Percentiles rank a stretch among this genome's conserved stretches.
These are phyloP conservation scores for Dissophora ornata DNA, from an alignment of 192 early-diverging fungal species.

Conservation along the genomic window DNA sequence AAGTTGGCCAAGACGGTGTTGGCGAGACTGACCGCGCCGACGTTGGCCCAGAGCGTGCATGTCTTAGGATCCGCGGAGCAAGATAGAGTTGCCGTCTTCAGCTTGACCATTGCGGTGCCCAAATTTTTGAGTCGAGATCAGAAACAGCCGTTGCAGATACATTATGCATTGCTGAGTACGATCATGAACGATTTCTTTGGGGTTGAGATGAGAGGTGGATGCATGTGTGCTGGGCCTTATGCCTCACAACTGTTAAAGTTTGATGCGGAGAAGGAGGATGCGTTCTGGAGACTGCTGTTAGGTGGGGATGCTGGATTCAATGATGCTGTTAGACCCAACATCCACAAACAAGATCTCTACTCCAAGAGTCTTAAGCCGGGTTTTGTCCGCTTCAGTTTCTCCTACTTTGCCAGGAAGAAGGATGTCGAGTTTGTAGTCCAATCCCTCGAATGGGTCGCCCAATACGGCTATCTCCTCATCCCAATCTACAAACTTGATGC, in stretches of 20 bases:
- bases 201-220: slow-evolving; percentile 58
- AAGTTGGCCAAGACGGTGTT: slow-evolving; percentile 22
- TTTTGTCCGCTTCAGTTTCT: slow-evolving; percentile 55
- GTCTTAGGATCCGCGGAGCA: slow-evolving; percentile 25
- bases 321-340: background rate
- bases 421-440: slow-evolving; percentile 57
- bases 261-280: slow-evolving; percentile 28
- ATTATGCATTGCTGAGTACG: slow-evolving; percentile 51
- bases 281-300: slow-evolving; percentile 38
- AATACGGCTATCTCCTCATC: slow-evolving; percentile 41
- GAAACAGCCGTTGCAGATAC: slow-evolving; percentile 32
- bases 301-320: background rate
- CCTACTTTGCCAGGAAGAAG: slow-evolving; percentile 49
- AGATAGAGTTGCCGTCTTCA: slow-evolving; percentile 43
- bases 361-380: slow-evolving; percentile 29
- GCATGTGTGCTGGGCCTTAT: slow-evolving; percentile 56
- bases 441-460: slow-evolving; percentile 54
- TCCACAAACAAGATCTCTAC: slow-evolving; percentile 13
- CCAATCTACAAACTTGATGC: slow-evolving; percentile 36
- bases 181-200: slow-evolving; percentile 62
- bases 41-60: slow-evolving; percentile 1
- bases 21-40: slow-evolving; percentile 8
- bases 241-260: slow-evolving; percentile 31
- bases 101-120: slow-evolving; percentile 30
- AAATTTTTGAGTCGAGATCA: background rate